phyloP scores from a whole-genome alignment of 495 filamentous ascomycete genomes.

The Lepidopterella palustris region DNA sequence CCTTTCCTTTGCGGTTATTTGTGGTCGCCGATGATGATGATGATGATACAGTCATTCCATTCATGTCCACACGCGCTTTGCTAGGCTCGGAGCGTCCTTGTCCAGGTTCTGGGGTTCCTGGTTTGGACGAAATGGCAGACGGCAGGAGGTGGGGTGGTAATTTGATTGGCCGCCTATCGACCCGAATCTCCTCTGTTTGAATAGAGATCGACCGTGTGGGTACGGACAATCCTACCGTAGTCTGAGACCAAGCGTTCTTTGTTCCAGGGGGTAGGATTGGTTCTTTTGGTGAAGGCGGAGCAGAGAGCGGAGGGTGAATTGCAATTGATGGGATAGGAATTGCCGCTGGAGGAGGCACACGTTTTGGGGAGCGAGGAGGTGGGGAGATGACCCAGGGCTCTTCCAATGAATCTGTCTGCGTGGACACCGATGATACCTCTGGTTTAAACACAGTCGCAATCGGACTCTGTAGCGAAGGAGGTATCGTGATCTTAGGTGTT shows the following conservation, averaged over 20 bases:
- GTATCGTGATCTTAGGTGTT: conserved; percentile 47
- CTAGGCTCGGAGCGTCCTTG: conserved; percentile 1
- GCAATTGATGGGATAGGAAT: conserved; percentile 56
- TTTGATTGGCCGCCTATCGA: conserved; percentile 65
- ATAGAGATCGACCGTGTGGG: conserved; percentile 49
- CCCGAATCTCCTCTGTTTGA: conserved; percentile 83
- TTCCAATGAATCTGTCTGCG: conserved; percentile 60
- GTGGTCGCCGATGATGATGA: not conserved
- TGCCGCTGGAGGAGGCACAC: conserved; percentile 30
- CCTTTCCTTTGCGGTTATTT: conserved; percentile 1
- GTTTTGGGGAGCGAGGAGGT: conserved; percentile 17
- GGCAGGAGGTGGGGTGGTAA: conserved; percentile 73
- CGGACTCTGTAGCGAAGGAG: conserved; percentile 34
- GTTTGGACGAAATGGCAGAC: conserved; percentile 57
- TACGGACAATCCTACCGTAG: conserved; percentile 36
- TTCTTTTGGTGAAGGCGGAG: conserved; percentile 56
- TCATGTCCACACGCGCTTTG: conserved; percentile 24
- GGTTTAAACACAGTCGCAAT: conserved; percentile 13
- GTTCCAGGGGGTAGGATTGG: conserved; percentile 60
- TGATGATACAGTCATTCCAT: conserved; percentile 11
- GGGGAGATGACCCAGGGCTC: conserved; percentile 26
- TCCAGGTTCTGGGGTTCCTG: conserved; percentile 45
- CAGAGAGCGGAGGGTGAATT: conserved; percentile 58
- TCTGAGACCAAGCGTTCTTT: conserved; percentile 54
- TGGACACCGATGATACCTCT: conserved; percentile 53